Conservation (phyloP, 78 protist genomes). For the Guillardia theta region DNA sequence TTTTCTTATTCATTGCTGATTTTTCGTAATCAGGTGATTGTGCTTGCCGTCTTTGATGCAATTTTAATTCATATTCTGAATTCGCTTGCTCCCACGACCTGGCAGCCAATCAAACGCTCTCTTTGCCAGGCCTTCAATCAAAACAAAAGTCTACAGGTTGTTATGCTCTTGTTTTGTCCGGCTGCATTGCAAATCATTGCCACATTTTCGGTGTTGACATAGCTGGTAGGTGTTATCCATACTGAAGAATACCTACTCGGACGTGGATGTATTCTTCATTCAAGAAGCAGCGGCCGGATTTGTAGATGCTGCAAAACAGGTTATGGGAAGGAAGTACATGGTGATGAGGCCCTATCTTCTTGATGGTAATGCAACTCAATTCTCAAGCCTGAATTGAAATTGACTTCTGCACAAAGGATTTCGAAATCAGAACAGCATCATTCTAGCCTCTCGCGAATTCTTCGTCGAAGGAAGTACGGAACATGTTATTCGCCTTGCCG, state of each 20-base stretch:
- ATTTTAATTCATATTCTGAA: background rate
- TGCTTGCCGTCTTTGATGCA: background rate
- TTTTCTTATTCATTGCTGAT: background rate
- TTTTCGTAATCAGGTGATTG: background rate
- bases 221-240: background rate
- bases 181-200: no score
- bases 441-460: background rate
- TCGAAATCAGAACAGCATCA: background rate
- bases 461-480: background rate
- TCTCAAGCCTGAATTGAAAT: background rate
- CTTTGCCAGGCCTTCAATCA: background rate
- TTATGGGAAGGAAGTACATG: background rate
- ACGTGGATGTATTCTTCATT: background rate
- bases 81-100: background rate
- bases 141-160: background rate
- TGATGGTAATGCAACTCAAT: background rate
- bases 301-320: background rate
- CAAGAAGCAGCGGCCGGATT: background rate
- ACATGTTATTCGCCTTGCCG: constrained; percentile 13
- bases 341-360: background rate
- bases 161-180: background rate
- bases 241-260: background rate
- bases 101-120: background rate
- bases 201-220: no score
- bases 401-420: background rate